Conservation (phyloP, 2,329 filamentous ascomycete genomes). For the Penicillium sp. region DNA sequence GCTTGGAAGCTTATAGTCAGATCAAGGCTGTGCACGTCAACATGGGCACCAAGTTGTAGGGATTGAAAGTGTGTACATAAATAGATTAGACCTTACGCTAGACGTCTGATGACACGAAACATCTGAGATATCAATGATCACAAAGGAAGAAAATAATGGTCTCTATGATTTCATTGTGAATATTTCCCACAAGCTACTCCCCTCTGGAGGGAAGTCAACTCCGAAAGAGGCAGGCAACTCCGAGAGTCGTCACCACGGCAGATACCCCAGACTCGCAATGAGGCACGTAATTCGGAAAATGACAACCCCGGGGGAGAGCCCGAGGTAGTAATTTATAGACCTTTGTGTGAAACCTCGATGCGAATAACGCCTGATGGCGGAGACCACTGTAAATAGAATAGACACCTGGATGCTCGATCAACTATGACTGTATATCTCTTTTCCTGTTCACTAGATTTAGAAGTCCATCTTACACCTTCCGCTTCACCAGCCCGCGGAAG, state of each 20-base stretch:
- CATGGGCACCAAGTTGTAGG: conserved; percentile 35
- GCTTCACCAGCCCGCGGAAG: conserved; percentile 80
- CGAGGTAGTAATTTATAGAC: background rate
- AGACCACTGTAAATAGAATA: background rate
- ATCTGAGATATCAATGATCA: background rate
- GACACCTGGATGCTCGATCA: background rate
- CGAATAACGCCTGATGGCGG: no score
- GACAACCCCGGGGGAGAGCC: background rate
- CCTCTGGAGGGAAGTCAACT: background rate
- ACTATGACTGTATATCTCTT: no score
- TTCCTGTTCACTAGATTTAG: no score
- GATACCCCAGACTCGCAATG: background rate
- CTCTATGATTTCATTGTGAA: background rate
- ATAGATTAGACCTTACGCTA: conserved; percentile 1
- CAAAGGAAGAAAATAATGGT: background rate
- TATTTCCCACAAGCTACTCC: background rate
- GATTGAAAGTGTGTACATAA: no score
- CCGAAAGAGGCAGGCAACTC: background rate
- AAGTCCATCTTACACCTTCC: conserved; percentile 60
- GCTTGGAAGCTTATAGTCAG: conserved; percentile 41
- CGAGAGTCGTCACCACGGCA: background rate
- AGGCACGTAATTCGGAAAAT: background rate
- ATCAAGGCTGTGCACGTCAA: conserved; percentile 44
- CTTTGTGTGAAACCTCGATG: no score
- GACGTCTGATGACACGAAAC: no score